Evolutionary conservation across 768 basidiomycete genomes (phyloP).

Genomic region (Pisolithus sp.): DNA sequence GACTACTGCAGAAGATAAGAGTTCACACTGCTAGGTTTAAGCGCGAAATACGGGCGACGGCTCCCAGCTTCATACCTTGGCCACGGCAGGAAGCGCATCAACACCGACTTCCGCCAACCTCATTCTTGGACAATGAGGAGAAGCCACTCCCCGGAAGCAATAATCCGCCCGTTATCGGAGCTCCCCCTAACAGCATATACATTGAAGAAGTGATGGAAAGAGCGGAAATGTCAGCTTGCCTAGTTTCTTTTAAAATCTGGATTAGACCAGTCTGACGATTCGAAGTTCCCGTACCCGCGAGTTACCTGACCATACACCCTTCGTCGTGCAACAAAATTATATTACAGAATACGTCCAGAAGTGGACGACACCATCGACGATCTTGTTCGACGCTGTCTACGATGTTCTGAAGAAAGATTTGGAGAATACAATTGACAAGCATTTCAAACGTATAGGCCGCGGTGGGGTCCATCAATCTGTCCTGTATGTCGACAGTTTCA

Average conservation of each 20-base stretch:
- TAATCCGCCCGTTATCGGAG: conserved; percentile 5
- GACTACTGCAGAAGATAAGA: conserved; percentile 51
- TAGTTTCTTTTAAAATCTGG: background rate
- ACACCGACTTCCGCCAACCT: conserved; percentile 1
- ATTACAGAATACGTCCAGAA: conserved; percentile 38
- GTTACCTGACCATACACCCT: conserved; percentile 61
- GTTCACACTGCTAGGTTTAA: conserved; percentile 44
- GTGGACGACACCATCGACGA: conserved; percentile 46
- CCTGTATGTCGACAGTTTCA: conserved; percentile 24
- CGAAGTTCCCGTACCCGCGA: conserved; percentile 64
- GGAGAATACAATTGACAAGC: conserved; percentile 35
- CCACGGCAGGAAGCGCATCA: conserved; percentile 8
- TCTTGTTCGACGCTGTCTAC: conserved; percentile 38
- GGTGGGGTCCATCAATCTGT: conserved; percentile 48
- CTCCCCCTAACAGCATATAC: conserved; percentile 28
- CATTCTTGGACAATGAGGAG: conserved; percentile 40
- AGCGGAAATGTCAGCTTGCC: conserved; percentile 39
- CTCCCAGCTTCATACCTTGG: conserved; percentile 55
- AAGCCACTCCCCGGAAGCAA: background rate
- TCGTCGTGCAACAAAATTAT: conserved; percentile 47
- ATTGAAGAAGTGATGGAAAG: conserved; percentile 46
- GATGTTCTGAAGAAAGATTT: conserved; percentile 34
- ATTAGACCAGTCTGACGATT: background rate
- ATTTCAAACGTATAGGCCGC: conserved; percentile 50
- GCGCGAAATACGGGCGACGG: conserved; percentile 41